phyloP scores from a whole-genome alignment of 495 filamentous ascomycete genomes.

The Penicillium tannophilum region DNA sequence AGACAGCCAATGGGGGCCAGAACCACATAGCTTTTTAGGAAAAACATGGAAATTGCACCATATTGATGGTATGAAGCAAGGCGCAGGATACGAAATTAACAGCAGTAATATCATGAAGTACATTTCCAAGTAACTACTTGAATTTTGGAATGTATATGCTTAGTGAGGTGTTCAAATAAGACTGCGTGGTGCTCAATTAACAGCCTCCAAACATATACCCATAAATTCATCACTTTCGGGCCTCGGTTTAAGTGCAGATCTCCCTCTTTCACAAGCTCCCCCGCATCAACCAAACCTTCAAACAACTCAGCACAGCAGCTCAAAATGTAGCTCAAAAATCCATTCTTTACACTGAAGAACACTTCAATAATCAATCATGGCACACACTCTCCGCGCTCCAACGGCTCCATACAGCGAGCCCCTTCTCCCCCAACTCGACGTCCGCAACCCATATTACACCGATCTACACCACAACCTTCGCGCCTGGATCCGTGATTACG shows the following conservation, averaged over 20 bases:
- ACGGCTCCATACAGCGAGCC: slow-evolving; percentile 47
- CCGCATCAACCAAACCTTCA: not conserved
- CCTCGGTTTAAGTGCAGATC: slow-evolving; percentile 14
- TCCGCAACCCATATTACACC: slow-evolving; percentile 51
- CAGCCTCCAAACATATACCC: too few relatives aligned
- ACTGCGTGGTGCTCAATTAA: too few relatives aligned
- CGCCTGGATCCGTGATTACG: slow-evolving; percentile 46
- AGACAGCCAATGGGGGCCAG: too few relatives aligned
- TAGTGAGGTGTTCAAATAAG: too few relatives aligned
- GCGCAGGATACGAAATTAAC: too few relatives aligned
- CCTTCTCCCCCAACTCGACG: slow-evolving; percentile 41
- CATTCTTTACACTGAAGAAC: not conserved
- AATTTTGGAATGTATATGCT: too few relatives aligned
- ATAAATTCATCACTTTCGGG: not conserved
- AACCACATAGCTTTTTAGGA: too few relatives aligned
- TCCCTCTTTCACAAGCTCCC: not conserved
- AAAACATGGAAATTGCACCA: too few relatives aligned
- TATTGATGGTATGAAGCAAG: too few relatives aligned
- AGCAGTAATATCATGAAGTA: too few relatives aligned
- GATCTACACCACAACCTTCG: slow-evolving; percentile 48
- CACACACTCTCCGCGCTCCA: slow-evolving; percentile 25
- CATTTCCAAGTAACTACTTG: too few relatives aligned
- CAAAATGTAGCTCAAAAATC: not conserved
- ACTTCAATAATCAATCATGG: slow-evolving; percentile 14
- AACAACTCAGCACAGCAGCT: not conserved